Evolutionary conservation across 345 rosid genomes (phyloP), one percentile per base, ranked within the genome.

Genomic region (Combretum micranthum): DNA sequence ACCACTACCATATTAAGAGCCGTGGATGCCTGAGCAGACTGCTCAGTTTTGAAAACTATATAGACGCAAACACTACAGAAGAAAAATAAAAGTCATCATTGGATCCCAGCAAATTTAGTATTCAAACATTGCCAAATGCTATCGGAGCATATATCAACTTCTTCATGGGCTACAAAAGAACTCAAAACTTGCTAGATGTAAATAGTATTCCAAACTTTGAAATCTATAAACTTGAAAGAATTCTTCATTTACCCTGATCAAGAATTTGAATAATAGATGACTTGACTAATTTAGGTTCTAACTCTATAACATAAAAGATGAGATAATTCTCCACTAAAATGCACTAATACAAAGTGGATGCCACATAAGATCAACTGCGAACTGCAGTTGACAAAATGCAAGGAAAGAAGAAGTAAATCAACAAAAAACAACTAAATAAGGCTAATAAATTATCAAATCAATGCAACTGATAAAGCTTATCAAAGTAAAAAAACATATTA

Each of bases 1-100:
- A 94, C 99, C 96, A 85, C 72, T 54, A 92, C 73, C 99, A 90
- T 90, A 76, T 90, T 94, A 72, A 69, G 85, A 13, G 83, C 73
- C 69, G 87, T 66, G 65, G 99, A 80, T 49, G 84, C 86, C 71
- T 76, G 86, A 45, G 97, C 96, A 64, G 88, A 84, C 42, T 94
- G 71, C 72, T 87, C 92, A 17, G 85, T 71, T 65, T 84, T 77
- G 74, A 85, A 94, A 58, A 94, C 99, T 55, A 94, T 61, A 61
- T 94, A 94, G 0, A 96, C 97, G 73, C 87, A 85, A 57, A 90
- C 89, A 72, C 99, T 90, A 81, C 87, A 74, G 11, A 39, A 67
- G 20, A 52, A 11, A 49, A 48, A 42, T 7, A 45, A 20, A 11
- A 23, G 21, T n/a, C 37, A 17, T 42, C 13, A 17, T 56, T 18